phyloP scores from a whole-genome alignment of 179 eudicot species.

The Amaranthus tricolor region DNA sequence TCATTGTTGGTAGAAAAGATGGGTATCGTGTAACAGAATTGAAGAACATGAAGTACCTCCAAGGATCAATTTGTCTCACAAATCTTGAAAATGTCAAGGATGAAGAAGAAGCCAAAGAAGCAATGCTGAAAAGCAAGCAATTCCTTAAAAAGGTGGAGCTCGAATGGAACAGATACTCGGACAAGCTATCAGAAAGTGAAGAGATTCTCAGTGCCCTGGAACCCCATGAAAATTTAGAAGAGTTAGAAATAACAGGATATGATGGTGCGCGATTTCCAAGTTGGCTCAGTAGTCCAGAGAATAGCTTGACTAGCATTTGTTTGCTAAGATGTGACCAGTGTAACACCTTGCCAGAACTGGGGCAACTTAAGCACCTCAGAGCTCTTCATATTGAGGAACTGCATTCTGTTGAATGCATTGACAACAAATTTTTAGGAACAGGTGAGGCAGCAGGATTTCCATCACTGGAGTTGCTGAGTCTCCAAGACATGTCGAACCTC shows the following conservation, averaged over 20 bases:
- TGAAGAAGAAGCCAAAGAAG: constrained; percentile 22
- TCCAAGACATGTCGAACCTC: constrained; percentile 15
- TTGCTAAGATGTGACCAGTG: constrained; percentile 21
- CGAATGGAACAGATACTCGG: constrained; percentile 16
- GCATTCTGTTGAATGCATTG: constrained; percentile 6
- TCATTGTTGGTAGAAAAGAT: constrained; percentile 22
- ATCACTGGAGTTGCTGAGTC: constrained; percentile 17
- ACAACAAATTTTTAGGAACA: constrained; percentile 4
- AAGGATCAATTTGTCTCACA: constrained; percentile 22
- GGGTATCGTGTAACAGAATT: constrained; percentile 21
- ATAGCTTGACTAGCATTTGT: constrained; percentile 20
- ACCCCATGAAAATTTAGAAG: constrained; percentile 26
- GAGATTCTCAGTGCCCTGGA: constrained; percentile 4
- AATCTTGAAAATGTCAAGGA: constrained; percentile 20
- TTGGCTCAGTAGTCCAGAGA: constrained; percentile 21
- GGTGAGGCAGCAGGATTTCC: constrained; percentile 6
- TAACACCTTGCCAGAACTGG: constrained; percentile 21
- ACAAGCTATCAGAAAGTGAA: constrained; percentile 1
- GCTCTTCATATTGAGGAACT: constrained; percentile 18
- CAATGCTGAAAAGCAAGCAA: constrained; percentile 11
- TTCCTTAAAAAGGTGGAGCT: constrained; percentile 24
- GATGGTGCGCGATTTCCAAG: constrained; percentile 18
- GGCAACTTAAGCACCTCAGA: constrained; percentile 16
- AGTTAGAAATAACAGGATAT: constrained; percentile 22
- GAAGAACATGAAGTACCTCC: constrained; percentile 20